phyloP scores from a whole-genome alignment of 108 stramenopile genomes.

The Cyclotella choctawhatcheeana region DNA sequence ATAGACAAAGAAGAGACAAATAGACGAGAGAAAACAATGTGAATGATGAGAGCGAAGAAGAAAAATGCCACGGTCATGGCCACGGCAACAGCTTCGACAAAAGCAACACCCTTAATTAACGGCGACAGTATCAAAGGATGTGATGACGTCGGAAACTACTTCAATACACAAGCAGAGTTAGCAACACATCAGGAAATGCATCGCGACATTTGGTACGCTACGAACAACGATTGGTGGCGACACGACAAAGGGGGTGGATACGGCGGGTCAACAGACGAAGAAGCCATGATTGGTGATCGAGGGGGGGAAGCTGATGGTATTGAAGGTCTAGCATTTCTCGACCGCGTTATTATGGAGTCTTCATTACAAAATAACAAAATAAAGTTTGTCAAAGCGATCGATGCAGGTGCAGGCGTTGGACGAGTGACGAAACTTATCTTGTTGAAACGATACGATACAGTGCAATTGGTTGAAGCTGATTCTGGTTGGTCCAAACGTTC shows the following conservation, averaged over 20 bases:
- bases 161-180: background rate
- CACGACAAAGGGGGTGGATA: constrained; percentile 7
- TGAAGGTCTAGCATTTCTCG: constrained; percentile 29
- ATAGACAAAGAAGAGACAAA: no score
- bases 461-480: constrained; percentile 22
- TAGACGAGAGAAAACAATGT: no score
- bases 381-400: constrained; percentile 10
- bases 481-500: constrained; percentile 13
- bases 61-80: background rate
- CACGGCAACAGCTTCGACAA: background rate
- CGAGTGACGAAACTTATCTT: constrained; percentile 20
- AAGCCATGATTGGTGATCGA: constrained; percentile 34
- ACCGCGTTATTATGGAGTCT: constrained; percentile 1
- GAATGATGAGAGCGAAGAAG: background rate
- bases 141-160: constrained; percentile 10
- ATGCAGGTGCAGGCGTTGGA: constrained; percentile 26
- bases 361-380: background rate
- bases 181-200: background rate
- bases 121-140: constrained; percentile 6
- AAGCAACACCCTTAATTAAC: background rate
- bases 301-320: constrained; percentile 27
- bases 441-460: constrained; percentile 13
- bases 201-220: background rate
- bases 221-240: constrained; percentile 1
- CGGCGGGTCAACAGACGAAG: constrained; percentile 20